Base-by-base conservation (phyloP, 1,139 yeast genomes). In the Yamadazyma aaseri region DNA sequence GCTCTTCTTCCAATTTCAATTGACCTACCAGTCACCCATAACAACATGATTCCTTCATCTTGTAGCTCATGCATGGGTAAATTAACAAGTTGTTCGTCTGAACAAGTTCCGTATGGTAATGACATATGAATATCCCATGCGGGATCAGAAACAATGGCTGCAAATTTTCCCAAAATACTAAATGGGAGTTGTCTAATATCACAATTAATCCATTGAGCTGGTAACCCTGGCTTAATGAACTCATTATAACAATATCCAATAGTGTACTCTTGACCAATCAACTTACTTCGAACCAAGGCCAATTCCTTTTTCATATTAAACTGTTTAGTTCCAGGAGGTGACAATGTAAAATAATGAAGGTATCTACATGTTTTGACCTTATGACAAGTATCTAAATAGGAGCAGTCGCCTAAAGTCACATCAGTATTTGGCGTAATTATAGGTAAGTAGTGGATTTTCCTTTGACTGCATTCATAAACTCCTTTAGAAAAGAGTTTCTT, bases 1-100 rank as follows among this genome's bases (percentile, higher is more conserved):
- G 92, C 87, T 40, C 77, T 76, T 27, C 95, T 73, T 1, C 97
- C 97, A 25, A 84, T 69, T 48, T 90, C 97, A 44, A 87, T 79
- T 4, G 96, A 89, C 32, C 97, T 70, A 0, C 97, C 97, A 1
- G 97, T 90, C 4, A 89, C 97, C 97, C 97, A 90, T 20, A 90
- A 67, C 43, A 89, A 70, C 33, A 87, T 63, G 3, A 90, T 63
- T 0, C 97, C 97, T 53, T 86, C 95, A 36, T 77, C 81, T 56
- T 89, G 97, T 26, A 90, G 63, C 30, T 72, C 63, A 27, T 76
- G 71, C 56, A 90, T 71, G 13, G 86, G 81, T 23, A 90, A 64
- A 7, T 76, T 65, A 37, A 81, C 58, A 29, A 90, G 63, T 46
- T 86, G 96, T 3, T 73, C 73, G 50, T 82, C 92, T 40, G 81